These are phyloP conservation scores for Cicer bijugum DNA, from an alignment of 306 rosid genomes.

Conservation along the genomic window DNA sequence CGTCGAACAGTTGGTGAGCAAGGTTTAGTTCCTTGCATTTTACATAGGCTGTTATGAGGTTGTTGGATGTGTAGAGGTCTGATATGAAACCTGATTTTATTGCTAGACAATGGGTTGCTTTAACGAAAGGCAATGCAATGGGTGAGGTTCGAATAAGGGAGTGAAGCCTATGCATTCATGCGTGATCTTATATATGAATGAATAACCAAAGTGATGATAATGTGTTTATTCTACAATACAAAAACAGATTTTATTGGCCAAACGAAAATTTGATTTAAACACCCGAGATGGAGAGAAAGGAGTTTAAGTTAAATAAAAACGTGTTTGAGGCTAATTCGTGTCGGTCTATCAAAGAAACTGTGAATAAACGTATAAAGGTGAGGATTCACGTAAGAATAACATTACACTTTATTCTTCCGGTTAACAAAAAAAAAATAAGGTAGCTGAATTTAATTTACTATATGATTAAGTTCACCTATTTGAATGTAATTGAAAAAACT, in stretches of 20 bases:
- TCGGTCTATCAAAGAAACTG: too few relatives aligned
- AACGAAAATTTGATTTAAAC: neutral
- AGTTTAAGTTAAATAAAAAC: too few relatives aligned
- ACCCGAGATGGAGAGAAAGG: neutral
- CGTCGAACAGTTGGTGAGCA: slow-evolving; percentile 65
- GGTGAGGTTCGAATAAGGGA: slow-evolving; percentile 44
- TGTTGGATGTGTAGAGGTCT: slow-evolving; percentile 66
- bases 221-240: neutral
- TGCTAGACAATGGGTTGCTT: slow-evolving; percentile 58
- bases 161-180: slow-evolving; percentile 59
- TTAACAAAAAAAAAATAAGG: too few relatives aligned
- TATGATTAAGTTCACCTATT: too few relatives aligned
- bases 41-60: slow-evolving; percentile 53
- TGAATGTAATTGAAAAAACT: too few relatives aligned
- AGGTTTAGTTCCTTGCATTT: slow-evolving; percentile 46
- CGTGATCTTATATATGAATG: slow-evolving; percentile 3
- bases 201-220: neutral
- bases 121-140: slow-evolving; percentile 46
- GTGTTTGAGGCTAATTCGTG: too few relatives aligned
- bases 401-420: too few relatives aligned
- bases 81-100: slow-evolving; percentile 60
- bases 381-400: too few relatives aligned
- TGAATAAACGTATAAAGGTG: too few relatives aligned
- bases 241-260: neutral
- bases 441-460: too few relatives aligned